Evolutionary conservation across 495 filamentous ascomycete species (phyloP), one percentile per base, ranked within the genome.

Genomic region (Xylaria grammica): DNA sequence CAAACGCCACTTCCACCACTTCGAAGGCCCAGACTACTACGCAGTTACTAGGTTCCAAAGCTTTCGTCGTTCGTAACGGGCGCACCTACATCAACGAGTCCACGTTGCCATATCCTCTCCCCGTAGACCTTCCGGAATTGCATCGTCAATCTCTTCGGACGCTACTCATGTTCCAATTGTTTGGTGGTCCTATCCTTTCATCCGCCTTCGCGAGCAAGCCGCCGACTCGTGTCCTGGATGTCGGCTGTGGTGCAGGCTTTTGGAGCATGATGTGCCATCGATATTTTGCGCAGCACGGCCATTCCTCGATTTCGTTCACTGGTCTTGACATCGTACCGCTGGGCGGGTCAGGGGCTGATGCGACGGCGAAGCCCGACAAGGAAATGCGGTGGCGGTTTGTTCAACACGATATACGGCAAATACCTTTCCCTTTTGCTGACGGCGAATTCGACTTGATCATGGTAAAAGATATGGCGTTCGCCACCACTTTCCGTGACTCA

Each of bases 401-500:
- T 51, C 92, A 91, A 75, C 92, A 96, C 73, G 92, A 97, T 75
- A 69, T 95, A 60, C 90, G 92, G 57, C 85, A 84, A 63, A 70
- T 84, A 0, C 90, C 91, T 3, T 79, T 94, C 48, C 94, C 94
- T 2, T 94, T 97, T 62, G 82, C 87, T 5, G 91, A 94, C 63
- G 87, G 83, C 24, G 90, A 92, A 73, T 98, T 97, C 74, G 93
- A 97, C 71, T 84, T 96, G 22, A 86, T 98, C 59, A 92, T 97
- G 79, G 85, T 93, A 59, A 96, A 97, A 74, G 94, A 97, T 74
- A 80, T 94, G 67, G 87, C 86, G 44, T 83, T 96, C 74, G 88
- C 86, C 60, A 84, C 85, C 36, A 86, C 86, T 19, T 84, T 82
- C 22, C 82, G 84, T 13, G 84, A 88, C 69, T 86, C 90, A 42